phyloP scores from a whole-genome alignment of 176 grass and related monocot species.

The Oryza brachyantha region DNA sequence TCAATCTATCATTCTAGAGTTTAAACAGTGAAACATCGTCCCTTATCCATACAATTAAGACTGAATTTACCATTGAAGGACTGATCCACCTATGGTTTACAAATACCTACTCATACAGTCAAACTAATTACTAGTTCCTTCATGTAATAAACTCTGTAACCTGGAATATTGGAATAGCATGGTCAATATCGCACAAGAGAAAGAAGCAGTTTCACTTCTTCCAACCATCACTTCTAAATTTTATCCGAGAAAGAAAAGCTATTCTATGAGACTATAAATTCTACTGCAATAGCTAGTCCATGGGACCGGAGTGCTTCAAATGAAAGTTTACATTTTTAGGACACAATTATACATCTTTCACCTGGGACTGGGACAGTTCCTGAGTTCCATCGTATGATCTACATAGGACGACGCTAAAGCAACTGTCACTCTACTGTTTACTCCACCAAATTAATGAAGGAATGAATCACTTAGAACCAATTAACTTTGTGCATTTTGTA shows the following conservation, averaged over 20 bases:
- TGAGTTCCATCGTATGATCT: slow-evolving; percentile 17
- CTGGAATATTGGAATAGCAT: neutral
- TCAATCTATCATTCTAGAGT: neutral
- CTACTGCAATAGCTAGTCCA: neutral
- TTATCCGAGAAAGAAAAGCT: neutral
- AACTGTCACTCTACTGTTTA: neutral
- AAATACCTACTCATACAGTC: neutral
- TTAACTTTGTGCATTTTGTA: neutral
- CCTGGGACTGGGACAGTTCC: too few species aligned
- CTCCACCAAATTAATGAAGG: neutral
- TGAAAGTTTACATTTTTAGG: neutral
- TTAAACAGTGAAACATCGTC: neutral
- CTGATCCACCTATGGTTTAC: neutral
- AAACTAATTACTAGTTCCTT: neutral
- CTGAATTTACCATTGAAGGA: neutral
- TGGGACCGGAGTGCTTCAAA: neutral
- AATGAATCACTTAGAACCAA: neutral
- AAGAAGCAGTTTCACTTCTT: neutral
- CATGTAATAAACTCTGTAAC: neutral
- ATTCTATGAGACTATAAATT: neutral
- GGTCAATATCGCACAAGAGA: neutral
- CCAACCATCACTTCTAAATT: neutral
- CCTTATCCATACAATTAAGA: neutral
- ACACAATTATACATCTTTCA: too few species aligned
- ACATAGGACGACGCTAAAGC: neutral